Evolutionary conservation across 164 flowering plant species (phyloP).

Genomic region (Magnolia kwangsiensis): DNA sequence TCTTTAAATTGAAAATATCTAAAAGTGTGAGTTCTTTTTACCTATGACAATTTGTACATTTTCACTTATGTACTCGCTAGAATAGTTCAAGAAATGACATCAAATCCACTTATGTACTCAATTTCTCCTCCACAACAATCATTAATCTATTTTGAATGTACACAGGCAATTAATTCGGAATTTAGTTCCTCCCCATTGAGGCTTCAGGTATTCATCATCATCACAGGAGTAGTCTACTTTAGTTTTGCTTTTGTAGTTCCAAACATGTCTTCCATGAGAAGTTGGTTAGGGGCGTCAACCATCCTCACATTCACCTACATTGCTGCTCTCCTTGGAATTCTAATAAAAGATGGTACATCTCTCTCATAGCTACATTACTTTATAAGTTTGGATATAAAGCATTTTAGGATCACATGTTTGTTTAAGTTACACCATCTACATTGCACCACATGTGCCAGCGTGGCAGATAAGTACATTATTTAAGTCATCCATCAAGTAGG

Average conservation of each 20-base stretch:
- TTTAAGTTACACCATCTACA: neutral
- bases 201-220: slow-evolving; percentile 41
- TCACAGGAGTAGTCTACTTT: slow-evolving; percentile 43
- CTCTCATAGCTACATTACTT: neutral
- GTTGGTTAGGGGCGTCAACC: slow-evolving; percentile 38
- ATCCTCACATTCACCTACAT: slow-evolving; percentile 36
- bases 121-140: too few species aligned
- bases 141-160: too few species aligned
- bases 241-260: slow-evolving; percentile 47
- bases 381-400: too few species aligned
- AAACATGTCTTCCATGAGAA: slow-evolving; percentile 50
- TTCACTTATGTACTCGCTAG: too few species aligned
- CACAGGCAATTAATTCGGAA: slow-evolving; percentile 40
- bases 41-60: too few species aligned
- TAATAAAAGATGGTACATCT: slow-evolving; percentile 38
- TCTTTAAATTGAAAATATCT: too few species aligned
- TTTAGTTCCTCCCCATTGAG: slow-evolving; percentile 37
- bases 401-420: neutral
- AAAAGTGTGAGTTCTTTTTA: too few species aligned
- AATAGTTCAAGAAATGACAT: too few species aligned
- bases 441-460: too few species aligned
- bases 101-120: too few species aligned
- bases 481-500: too few species aligned
- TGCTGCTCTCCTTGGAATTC: slow-evolving; percentile 22
- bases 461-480: too few species aligned